Percentiles rank a stretch among this genome's conserved stretches.
These are phyloP conservation scores for Murraya paniculata DNA, from an alignment of 345 rosid genomes.

Conservation along the genomic window DNA sequence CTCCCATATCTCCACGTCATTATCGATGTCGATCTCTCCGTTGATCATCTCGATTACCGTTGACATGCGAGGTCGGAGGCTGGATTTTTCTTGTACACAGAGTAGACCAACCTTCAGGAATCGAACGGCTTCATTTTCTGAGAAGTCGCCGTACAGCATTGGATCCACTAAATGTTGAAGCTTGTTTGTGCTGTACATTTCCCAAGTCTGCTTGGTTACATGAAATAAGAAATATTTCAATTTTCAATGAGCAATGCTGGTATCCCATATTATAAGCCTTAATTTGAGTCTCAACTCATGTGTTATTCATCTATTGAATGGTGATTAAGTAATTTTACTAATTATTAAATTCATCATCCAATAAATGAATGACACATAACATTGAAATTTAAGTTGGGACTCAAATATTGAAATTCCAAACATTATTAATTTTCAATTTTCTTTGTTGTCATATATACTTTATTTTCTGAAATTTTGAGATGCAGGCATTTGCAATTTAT, in stretches of 20 bases:
- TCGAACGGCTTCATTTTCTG: constrained; percentile 26
- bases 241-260: too few relatives aligned
- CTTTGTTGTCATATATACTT: neutral
- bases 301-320: too few relatives aligned
- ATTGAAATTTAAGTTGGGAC: too few relatives aligned
- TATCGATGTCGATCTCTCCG: constrained; percentile 14
- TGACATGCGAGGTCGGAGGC: constrained; percentile 30
- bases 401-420: too few relatives aligned
- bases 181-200: constrained; percentile 25
- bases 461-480: too few relatives aligned
- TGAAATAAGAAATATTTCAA: neutral
- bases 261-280: too few relatives aligned
- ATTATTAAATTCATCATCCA: too few relatives aligned
- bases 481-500: too few relatives aligned
- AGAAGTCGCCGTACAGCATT: constrained; percentile 17
- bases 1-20: neutral
- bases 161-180: constrained; percentile 30
- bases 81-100: constrained; percentile 34
- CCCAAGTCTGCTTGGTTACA: constrained; percentile 32
- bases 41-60: constrained; percentile 29
- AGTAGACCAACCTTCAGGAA: constrained; percentile 32
- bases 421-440: neutral
- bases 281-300: too few relatives aligned
- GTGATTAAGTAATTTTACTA: too few relatives aligned
- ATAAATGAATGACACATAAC: too few relatives aligned